These are phyloP conservation scores for Hyaloscypha bicolor DNA, from an alignment of 495 filamentous ascomycete genomes.

Conservation along the genomic window DNA sequence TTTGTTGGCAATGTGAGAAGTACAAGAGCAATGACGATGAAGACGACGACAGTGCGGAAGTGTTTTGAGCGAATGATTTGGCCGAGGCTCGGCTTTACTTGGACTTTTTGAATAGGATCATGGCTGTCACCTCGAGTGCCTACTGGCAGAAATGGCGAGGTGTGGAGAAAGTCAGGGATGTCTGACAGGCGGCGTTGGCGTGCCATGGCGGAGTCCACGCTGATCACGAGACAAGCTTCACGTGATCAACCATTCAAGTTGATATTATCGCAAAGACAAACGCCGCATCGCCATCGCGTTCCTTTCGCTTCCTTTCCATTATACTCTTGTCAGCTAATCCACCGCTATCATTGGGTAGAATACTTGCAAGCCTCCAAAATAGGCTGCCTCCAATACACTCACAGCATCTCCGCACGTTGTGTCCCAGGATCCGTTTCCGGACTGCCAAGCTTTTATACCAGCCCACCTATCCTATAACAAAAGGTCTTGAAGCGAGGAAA, in stretches of 20 bases:
- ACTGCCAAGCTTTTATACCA: neutral
- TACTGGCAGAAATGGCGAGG: constrained; percentile 18
- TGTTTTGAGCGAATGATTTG: constrained; percentile 18
- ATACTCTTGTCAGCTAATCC: neutral
- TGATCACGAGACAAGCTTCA: neutral
- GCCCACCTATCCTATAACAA: neutral
- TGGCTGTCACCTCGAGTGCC: neutral
- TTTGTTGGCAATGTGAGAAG: neutral
- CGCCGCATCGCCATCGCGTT: neutral
- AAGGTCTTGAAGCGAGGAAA: neutral
- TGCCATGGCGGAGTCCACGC: neutral
- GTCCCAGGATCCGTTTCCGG: neutral
- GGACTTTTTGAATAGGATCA: neutral
- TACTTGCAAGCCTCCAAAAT: neutral
- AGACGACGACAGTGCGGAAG: neutral
- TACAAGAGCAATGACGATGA: neutral
- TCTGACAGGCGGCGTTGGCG: neutral
- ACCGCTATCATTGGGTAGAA: neutral
- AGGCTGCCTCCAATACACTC: neutral
- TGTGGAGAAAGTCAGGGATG: constrained; percentile 22
- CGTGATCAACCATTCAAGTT: neutral
- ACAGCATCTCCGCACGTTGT: neutral
- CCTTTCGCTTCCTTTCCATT: neutral
- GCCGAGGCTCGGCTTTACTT: constrained; percentile 2
- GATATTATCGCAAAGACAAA: neutral